These are phyloP conservation scores for Tubosaeta brunneosetosa DNA, from an alignment of 768 basidiomycete species.

Conservation along the genomic window DNA sequence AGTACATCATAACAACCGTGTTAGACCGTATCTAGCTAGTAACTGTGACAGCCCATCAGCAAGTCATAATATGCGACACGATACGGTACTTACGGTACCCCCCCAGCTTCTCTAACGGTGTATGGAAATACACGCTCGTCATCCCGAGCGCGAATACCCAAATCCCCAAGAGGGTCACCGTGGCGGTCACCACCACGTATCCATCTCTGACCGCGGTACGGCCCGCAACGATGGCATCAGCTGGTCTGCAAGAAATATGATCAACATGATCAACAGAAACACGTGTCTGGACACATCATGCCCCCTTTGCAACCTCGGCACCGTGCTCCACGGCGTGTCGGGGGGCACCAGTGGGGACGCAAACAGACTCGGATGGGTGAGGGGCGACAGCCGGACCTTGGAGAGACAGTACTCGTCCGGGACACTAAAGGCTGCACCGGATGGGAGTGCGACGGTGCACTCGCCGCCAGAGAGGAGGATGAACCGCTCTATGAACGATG, in stretches of 20 bases:
- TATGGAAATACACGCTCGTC: conserved; percentile 89
- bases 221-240: conserved; percentile 50
- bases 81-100: conserved; percentile 64
- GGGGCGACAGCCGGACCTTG: conserved; percentile 47
- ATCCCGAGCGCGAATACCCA: conserved; percentile 76
- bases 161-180: conserved; percentile 46
- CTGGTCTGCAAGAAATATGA: conserved; percentile 76
- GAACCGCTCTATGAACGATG: conserved; percentile 66
- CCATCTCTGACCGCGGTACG: conserved; percentile 38
- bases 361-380: conserved; percentile 67
- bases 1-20: conserved; percentile 16
- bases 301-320: conserved; percentile 68
- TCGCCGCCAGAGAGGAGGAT: conserved; percentile 65
- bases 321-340: conserved; percentile 39
- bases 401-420: conserved; percentile 56
- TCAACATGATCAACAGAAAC: conserved; percentile 79
- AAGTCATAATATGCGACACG: not conserved
- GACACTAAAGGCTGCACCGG: conserved; percentile 48
- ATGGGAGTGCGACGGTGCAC: conserved; percentile 64
- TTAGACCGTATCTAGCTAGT: conserved; percentile 32
- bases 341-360: conserved; percentile 36
- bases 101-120: conserved; percentile 79
- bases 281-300: conserved; percentile 95
- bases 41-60: conserved; percentile 24
- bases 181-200: conserved; percentile 45